Conservation (phyloP, 2,329 filamentous ascomycete genomes). For the Verticillium isaacii region DNA sequence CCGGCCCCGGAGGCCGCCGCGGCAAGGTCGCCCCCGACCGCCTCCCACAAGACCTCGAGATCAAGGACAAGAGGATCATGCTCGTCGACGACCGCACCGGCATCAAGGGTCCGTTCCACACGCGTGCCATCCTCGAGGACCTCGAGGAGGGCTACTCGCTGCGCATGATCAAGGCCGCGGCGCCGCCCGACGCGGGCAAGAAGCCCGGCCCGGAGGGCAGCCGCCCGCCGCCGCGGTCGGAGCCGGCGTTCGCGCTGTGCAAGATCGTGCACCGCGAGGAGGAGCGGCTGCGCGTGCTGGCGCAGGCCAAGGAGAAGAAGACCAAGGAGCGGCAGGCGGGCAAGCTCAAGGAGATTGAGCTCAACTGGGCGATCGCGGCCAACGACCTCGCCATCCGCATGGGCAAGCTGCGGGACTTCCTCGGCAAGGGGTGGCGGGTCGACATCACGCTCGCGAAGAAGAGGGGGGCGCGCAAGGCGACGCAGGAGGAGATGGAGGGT, state of each 20-base stretch:
- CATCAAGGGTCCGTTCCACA: slow-evolving; percentile 32
- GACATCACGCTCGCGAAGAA: slow-evolving; percentile 64
- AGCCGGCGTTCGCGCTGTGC: slow-evolving; percentile 54
- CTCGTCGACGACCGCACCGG: slow-evolving; percentile 32
- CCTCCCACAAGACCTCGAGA: slow-evolving; percentile 38
- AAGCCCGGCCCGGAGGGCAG: slow-evolving; percentile 3
- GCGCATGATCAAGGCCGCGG: slow-evolving; percentile 33
- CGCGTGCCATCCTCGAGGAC: slow-evolving; percentile 33
- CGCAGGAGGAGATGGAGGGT: slow-evolving; percentile 52
- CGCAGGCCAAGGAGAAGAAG: slow-evolving; percentile 39
- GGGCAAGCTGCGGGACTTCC: slow-evolving; percentile 61
- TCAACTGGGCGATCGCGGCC: slow-evolving; percentile 80
- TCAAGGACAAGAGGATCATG: slow-evolving; percentile 35
- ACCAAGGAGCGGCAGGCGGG: slow-evolving; percentile 30
- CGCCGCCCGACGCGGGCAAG: slow-evolving; percentile 19
- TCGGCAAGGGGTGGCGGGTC: slow-evolving; percentile 70
- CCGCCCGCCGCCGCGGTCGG: not conserved
- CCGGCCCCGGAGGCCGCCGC: not conserved
- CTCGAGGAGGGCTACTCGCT: slow-evolving; percentile 32
- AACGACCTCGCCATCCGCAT: slow-evolving; percentile 73
- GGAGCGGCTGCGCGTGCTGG: slow-evolving; percentile 34
- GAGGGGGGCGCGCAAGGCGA: slow-evolving; percentile 59
- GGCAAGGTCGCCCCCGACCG: slow-evolving; percentile 18
- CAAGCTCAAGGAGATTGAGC: slow-evolving; percentile 70
- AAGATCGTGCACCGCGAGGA: slow-evolving; percentile 58